Base-by-base conservation (phyloP, 139 green algal genomes). In the Chlamydomonas sp. region DNA sequence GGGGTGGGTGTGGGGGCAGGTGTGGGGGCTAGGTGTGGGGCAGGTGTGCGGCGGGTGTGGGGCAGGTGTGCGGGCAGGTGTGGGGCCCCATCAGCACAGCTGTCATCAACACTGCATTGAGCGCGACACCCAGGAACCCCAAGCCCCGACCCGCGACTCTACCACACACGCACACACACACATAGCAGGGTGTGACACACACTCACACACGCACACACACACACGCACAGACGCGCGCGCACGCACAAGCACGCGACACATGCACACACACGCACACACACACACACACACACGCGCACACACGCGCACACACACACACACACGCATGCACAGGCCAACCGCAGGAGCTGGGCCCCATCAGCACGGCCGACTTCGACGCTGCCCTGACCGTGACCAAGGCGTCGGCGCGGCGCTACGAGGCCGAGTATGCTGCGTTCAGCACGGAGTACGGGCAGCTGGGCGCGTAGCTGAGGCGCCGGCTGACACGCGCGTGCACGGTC, bases 311-410 rank as follows among this genome's bases (percentile, higher is more conserved):
- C 13, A 26, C 43, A 54, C 13, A 54, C n/a, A n/a, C n/a, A n/a
- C n/a, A n/a, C n/a, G n/a, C n/a, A 67, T 67, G 59, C 59, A 13
- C 39, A 26, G 30, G 39, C 43, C 30, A 33, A 43, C 16, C n/a
- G 20, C 35, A 16, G 6, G 20, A 84, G 74, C 67, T 90, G 35
- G 78, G 82, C 0, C 79, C 73, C 10, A 71, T 91, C 8, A 65
- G 62, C 1, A 6, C 78, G 2, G 59, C 59, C 5, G 85, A 93
- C 54, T 81, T 89, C 37, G 60, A 59, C 0, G 72, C 61, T 1
- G 85, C 85, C 0, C 37, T 89, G 48, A 36, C 66, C 6, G 73
- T 79, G 10, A 86, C 76, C 28, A 87, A 84, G 73, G 77, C 87
- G 1, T 73, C 65, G 2, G 78, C 81, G 0, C 60, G 71, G 33